phyloP scores from a whole-genome alignment of 2,329 filamentous ascomycete genomes.

The Erysiphe pulchra region DNA sequence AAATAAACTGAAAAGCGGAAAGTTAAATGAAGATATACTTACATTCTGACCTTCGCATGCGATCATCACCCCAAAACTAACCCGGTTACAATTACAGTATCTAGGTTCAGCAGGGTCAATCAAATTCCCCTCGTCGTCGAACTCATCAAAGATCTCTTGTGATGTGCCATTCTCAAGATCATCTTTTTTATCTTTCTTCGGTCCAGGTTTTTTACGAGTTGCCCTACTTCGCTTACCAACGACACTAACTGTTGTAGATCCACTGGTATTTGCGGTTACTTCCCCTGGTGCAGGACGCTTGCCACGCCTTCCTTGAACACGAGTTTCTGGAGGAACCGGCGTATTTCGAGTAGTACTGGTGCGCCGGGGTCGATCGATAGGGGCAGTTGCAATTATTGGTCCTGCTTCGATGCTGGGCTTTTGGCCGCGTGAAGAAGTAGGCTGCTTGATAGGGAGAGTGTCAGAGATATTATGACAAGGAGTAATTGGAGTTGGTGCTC shows the following conservation, averaged over 20 bases:
- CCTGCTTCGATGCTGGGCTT: constrained; percentile 8
- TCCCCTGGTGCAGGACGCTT: constrained; percentile 50
- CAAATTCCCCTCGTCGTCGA: constrained; percentile 39
- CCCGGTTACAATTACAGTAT: constrained; percentile 57
- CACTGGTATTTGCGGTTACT: constrained; percentile 23
- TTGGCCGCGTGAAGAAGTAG: constrained; percentile 13
- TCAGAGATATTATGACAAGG: constrained; percentile 4
- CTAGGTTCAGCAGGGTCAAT: constrained; percentile 52
- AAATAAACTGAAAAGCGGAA: too few species aligned
- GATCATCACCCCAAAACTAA: constrained; percentile 59
- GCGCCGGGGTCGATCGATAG: constrained; percentile 12
- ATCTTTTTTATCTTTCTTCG: constrained; percentile 16
- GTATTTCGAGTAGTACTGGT: constrained; percentile 17
- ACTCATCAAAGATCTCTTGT: constrained; percentile 27
- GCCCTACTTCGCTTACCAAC: constrained; percentile 47
- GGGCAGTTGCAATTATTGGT: constrained; percentile 4
- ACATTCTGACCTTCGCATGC: too few species aligned
- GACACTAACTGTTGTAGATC: constrained; percentile 32
- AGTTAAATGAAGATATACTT: too few species aligned
- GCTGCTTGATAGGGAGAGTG: constrained; percentile 2
- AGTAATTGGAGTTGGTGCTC: constrained; percentile 4
- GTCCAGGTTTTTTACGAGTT: constrained; percentile 35
- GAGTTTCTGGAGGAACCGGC: constrained; percentile 17
- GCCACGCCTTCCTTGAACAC: constrained; percentile 26
- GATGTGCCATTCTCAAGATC: constrained; percentile 19